These are phyloP conservation scores for Ogataea ganodermae DNA, from an alignment of 805 yeast species.

Conservation along the genomic window DNA sequence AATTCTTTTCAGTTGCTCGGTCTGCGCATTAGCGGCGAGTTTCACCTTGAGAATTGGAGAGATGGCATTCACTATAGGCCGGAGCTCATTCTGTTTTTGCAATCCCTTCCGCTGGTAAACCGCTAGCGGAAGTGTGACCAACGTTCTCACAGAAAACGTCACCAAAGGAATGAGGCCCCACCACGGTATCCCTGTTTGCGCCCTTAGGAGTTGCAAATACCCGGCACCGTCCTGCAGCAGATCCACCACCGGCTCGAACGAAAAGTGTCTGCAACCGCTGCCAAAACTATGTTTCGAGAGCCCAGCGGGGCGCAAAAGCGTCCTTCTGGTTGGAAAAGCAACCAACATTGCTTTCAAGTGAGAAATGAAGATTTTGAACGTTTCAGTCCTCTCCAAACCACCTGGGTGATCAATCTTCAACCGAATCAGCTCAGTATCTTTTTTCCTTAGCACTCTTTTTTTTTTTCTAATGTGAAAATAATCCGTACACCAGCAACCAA, in stretches of 20 bases:
- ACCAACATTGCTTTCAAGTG: not conserved
- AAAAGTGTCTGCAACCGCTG: slow-evolving; percentile 19
- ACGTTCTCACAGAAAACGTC: slow-evolving; percentile 64
- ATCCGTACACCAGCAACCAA: not conserved
- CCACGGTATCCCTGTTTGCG: slow-evolving; percentile 75
- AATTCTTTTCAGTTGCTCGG: slow-evolving; percentile 30
- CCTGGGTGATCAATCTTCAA: too few relatives aligned
- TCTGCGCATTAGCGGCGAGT: slow-evolving; percentile 50
- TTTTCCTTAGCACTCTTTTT: not conserved
- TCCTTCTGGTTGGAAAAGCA: not conserved
- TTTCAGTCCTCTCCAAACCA: too few relatives aligned
- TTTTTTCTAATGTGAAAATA: not conserved
- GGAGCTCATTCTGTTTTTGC: slow-evolving; percentile 66
- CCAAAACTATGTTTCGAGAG: not conserved
- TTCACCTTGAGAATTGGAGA: slow-evolving; percentile 69
- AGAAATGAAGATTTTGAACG: too few relatives aligned
- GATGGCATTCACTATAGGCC: slow-evolving; percentile 73
- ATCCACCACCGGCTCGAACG: slow-evolving; percentile 26
- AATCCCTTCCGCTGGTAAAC: slow-evolving; percentile 67
- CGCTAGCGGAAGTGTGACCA: slow-evolving; percentile 78
- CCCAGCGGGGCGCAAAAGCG: not conserved
- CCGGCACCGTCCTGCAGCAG: slow-evolving; percentile 29
- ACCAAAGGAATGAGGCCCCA: slow-evolving; percentile 73
- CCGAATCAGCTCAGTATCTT: not conserved
- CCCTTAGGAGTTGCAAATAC: slow-evolving; percentile 50